Conservation (phyloP, 1,284 basidiomycete species). For the Coniferiporia sulphurascens region DNA sequence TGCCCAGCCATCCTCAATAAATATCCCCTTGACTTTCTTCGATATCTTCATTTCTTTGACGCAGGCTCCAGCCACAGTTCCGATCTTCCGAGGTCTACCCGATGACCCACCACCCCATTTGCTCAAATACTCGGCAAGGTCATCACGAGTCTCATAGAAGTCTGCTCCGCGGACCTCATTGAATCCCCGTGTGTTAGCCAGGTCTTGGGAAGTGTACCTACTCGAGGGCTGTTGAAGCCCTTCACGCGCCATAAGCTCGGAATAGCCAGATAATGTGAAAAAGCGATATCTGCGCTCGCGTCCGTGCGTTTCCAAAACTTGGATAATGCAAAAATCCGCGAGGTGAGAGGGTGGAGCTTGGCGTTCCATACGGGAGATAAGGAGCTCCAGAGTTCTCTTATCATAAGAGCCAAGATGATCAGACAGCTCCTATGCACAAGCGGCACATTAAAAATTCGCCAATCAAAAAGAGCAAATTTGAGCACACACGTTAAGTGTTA, state of each 20-base stretch:
- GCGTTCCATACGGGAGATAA: constrained; percentile 65
- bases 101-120: background rate
- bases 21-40: too few relatives aligned
- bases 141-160: constrained; percentile 49
- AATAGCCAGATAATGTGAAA: constrained; percentile 63
- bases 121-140: constrained; percentile 45
- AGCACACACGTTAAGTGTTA: constrained; percentile 60
- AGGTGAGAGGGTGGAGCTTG: constrained; percentile 62
- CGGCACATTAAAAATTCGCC: constrained; percentile 12
- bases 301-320: constrained; percentile 69
- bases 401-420: constrained; percentile 63
- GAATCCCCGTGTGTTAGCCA: constrained; percentile 52
- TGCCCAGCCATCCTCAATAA: background rate
- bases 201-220: constrained; percentile 41
- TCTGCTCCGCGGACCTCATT: constrained; percentile 32
- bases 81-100: constrained; percentile 15
- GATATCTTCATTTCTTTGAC: constrained; percentile 25
- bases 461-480: background rate
- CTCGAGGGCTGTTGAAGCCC: constrained; percentile 45
- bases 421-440: constrained; percentile 55
- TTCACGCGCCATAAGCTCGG: constrained; percentile 50
- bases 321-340: constrained; percentile 59
- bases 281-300: constrained; percentile 78
- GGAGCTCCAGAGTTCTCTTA: constrained; percentile 69
- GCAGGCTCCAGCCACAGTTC: background rate